phyloP scores from a whole-genome alignment of 257 asterid species.

The Solanum clarkiae region DNA sequence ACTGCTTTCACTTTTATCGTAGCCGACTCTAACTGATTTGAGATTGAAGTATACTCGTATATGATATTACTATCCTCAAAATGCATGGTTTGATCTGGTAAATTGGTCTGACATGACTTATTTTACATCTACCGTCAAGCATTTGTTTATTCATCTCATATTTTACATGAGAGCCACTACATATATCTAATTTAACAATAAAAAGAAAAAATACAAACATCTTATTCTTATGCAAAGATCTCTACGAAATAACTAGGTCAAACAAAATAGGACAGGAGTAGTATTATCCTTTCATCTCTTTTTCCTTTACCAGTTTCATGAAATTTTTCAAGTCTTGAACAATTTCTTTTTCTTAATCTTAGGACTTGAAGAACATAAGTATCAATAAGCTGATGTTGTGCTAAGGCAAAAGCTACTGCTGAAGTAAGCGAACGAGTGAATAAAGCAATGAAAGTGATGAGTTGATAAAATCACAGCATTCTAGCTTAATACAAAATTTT shows the following conservation, averaged over 20 bases:
- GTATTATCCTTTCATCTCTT: neutral
- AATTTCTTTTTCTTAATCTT: neutral
- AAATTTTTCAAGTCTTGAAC: neutral
- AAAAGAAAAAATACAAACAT: neutral
- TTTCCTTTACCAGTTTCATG: neutral
- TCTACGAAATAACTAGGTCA: neutral
- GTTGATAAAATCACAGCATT: neutral
- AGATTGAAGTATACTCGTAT: neutral
- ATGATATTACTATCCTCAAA: neutral
- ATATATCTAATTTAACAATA: neutral
- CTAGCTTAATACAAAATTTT: too few relatives aligned
- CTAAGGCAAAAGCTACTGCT: neutral
- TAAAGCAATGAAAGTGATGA: neutral
- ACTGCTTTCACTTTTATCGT: neutral
- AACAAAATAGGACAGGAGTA: neutral
- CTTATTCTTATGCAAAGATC: neutral
- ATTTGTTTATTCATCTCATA: neutral
- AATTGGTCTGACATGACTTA: neutral
- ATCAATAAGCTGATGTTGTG: neutral
- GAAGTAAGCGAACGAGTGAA: neutral
- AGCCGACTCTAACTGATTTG: neutral
- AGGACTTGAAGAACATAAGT: neutral
- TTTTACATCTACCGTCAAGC: neutral
- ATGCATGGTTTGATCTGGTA: neutral
- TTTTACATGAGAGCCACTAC: neutral